These are phyloP conservation scores for Phanerodontia chrysosporium DNA, from an alignment of 768 basidiomycete species.

Conservation along the genomic window DNA sequence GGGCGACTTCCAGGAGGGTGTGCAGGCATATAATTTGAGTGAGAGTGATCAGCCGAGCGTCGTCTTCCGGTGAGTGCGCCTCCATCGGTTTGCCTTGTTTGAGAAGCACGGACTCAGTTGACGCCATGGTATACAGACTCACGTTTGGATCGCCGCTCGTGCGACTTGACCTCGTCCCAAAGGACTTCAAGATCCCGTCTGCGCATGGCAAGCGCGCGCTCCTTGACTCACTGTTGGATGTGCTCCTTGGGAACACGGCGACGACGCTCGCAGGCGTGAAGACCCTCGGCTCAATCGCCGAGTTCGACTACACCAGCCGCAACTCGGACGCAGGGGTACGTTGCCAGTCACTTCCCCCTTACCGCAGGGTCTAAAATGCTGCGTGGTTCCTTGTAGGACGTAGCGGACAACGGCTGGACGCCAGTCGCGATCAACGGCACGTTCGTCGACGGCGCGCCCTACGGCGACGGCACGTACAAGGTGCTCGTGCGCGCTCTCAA, in stretches of 20 bases:
- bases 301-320: conserved; percentile 42
- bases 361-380: not conserved
- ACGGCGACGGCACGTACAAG: conserved; percentile 38
- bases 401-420: conserved; percentile 27
- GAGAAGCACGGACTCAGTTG: not conserved
- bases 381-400: not conserved
- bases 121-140: conserved; percentile 24
- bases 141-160: conserved; percentile 46
- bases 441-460: conserved; percentile 34
- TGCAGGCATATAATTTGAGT: conserved; percentile 44
- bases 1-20: conserved; percentile 39
- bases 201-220: conserved; percentile 24
- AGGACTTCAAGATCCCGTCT: conserved; percentile 36
- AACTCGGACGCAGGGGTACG: conserved; percentile 32
- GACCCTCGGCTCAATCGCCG: conserved; percentile 45
- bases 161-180: conserved; percentile 44
- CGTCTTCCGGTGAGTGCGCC: not conserved
- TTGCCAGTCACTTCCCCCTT: not conserved
- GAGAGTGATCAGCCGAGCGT: conserved; percentile 37
- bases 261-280: conserved; percentile 34
- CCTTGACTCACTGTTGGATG: conserved; percentile 28
- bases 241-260: conserved; percentile 29
- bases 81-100: too few relatives aligned
- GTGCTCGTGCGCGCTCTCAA: conserved; percentile 38
- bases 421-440: conserved; percentile 21